phyloP scores from a whole-genome alignment of 1,284 basidiomycete species.

The Cutaneotrichosporon cutaneum region DNA sequence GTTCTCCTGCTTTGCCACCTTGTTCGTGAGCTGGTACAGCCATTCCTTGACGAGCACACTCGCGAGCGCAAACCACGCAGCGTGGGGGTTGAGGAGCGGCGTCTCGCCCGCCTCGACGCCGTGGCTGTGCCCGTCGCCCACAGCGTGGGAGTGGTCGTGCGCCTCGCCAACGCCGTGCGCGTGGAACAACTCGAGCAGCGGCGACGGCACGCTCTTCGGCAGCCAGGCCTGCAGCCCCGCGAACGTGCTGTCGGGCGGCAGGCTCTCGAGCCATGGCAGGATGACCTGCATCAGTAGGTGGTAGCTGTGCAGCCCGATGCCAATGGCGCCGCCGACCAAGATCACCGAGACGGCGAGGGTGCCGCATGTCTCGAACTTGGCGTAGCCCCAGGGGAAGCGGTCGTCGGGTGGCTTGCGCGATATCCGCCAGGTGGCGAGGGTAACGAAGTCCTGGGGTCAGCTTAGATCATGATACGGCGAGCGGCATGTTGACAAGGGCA shows the following conservation, averaged over 20 bases:
- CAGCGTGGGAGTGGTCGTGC: constrained; percentile 28
- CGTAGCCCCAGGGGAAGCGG: constrained; percentile 64
- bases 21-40: constrained; percentile 82
- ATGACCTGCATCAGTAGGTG: constrained; percentile 53
- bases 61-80: constrained; percentile 89
- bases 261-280: constrained; percentile 51
- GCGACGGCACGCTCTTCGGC: constrained; percentile 48
- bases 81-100: constrained; percentile 78
- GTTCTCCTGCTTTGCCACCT: constrained; percentile 83
- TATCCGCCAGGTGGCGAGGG: constrained; percentile 85
- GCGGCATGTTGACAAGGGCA: too few relatives aligned
- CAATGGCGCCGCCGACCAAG: constrained; percentile 79
- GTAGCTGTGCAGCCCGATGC: constrained; percentile 91
- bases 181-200: constrained; percentile 53
- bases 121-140: constrained; percentile 37
- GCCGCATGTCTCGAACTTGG: constrained; percentile 92
- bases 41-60: constrained; percentile 86
- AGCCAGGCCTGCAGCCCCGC: constrained; percentile 41
- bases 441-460: constrained; percentile 71
- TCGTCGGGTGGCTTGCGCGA: constrained; percentile 74
- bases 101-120: constrained; percentile 25
- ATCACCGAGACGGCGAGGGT: constrained; percentile 80
- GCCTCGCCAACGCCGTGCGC: constrained; percentile 56
- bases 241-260: constrained; percentile 47
- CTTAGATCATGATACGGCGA: not conserved